A percentile compares a stretch with the other conserved stretches of the same genome.
Conservation (phyloP, 2,329 filamentous ascomycete species). For the Fusarium drepaniforme region DNA sequence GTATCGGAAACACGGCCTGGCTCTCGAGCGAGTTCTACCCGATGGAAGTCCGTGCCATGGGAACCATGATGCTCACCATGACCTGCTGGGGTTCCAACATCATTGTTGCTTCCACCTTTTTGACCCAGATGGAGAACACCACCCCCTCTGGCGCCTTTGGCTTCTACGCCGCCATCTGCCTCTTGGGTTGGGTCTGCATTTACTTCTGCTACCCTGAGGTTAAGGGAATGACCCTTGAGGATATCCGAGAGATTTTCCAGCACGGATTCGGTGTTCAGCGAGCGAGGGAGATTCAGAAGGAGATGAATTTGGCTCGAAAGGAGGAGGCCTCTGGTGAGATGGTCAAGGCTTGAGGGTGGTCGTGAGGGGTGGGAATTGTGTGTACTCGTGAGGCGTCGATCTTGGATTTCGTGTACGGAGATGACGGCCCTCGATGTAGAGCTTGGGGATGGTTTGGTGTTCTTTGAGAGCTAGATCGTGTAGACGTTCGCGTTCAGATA, state of each 20-base stretch:
- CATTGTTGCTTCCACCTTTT: conserved; percentile 62
- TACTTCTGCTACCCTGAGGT: conserved; percentile 66
- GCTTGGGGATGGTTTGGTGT: background rate
- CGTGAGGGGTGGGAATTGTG: background rate
- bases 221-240: conserved; percentile 66
- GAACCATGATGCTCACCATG: conserved; percentile 62
- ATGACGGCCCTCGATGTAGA: background rate
- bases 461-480: background rate
- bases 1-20: conserved; percentile 62
- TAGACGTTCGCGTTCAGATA: conserved; percentile 8
- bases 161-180: conserved; percentile 64
- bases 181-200: conserved; percentile 56
- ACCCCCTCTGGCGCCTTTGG: conserved; percentile 64
- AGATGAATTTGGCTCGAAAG: conserved; percentile 40
- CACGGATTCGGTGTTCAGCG: conserved; percentile 60
- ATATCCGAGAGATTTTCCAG: conserved; percentile 63
- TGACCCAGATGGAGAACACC: conserved; percentile 60
- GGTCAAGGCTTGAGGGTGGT: conserved; percentile 21
- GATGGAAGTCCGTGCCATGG: conserved; percentile 60
- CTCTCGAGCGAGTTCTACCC: conserved; percentile 60
- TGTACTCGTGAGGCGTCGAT: background rate
- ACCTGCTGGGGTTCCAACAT: conserved; percentile 61
- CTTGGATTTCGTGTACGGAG: background rate
- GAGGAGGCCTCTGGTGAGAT: background rate
- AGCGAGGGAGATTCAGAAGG: conserved; percentile 53